Evolutionary conservation across 257 asterid species (phyloP).

Genomic region (Verbascum thapsus): DNA sequence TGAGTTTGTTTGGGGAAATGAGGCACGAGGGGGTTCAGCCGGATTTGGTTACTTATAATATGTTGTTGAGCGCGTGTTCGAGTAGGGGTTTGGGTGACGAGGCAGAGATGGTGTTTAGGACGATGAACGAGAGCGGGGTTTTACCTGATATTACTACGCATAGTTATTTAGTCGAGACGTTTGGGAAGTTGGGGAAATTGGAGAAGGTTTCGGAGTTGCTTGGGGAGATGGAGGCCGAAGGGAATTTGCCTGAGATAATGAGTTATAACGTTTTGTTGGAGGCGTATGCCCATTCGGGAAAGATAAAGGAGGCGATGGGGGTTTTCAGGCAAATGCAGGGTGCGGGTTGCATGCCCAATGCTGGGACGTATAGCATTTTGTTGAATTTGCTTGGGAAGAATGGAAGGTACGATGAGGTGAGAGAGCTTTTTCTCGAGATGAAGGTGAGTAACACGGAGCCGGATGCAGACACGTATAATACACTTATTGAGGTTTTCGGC

Average conservation of each 20-base stretch:
- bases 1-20: slow-evolving; percentile 95
- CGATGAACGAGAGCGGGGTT: slow-evolving; percentile 94
- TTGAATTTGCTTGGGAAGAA: slow-evolving; percentile 80
- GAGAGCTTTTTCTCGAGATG: slow-evolving; percentile 95
- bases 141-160: slow-evolving; percentile 79
- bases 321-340: slow-evolving; percentile 93
- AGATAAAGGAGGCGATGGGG: slow-evolving; percentile 76
- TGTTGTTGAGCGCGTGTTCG: slow-evolving; percentile 83
- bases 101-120: slow-evolving; percentile 94
- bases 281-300: slow-evolving; percentile 73
- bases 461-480: slow-evolving; percentile 84
- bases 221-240: slow-evolving; percentile 80
- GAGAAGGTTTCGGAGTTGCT: slow-evolving; percentile 79
- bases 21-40: slow-evolving; percentile 94
- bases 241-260: slow-evolving; percentile 80
- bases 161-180: slow-evolving; percentile 79
- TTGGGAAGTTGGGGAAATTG: slow-evolving; percentile 68
- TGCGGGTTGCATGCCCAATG: slow-evolving; percentile 86
- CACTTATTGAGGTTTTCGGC: slow-evolving; percentile 85
- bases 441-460: slow-evolving; percentile 90
- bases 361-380: slow-evolving; percentile 80
- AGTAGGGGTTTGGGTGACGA: slow-evolving; percentile 81
- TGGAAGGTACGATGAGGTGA: slow-evolving; percentile 87
- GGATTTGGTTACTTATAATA: slow-evolving; percentile 88
- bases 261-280: slow-evolving; percentile 88